Conservation (phyloP, 148 eudicot species). For the Cornus florida region DNA sequence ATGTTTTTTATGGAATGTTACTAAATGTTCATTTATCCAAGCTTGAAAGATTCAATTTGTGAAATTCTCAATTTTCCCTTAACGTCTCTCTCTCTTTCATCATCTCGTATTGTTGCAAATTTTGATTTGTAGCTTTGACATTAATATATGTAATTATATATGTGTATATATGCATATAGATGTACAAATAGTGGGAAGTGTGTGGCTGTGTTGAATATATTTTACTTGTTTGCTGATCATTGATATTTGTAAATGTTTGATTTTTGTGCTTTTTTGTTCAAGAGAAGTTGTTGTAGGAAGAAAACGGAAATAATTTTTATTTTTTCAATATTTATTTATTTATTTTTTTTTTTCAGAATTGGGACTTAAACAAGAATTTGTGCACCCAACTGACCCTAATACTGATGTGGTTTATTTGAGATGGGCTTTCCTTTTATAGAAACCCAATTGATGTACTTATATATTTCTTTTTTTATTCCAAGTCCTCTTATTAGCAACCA, state of each 20-base stretch:
- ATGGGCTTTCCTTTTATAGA: not conserved
- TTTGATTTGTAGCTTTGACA: not conserved
- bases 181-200: not conserved
- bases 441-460: not conserved
- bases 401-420: not conserved
- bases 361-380: not conserved
- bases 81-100: not conserved
- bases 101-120: not conserved
- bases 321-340: too few species aligned
- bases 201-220: not conserved
- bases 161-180: not conserved
- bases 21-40: not conserved
- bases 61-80: not conserved
- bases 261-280: slow-evolving; percentile 2
- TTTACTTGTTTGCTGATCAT: not conserved
- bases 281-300: not conserved
- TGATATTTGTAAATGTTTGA: not conserved
- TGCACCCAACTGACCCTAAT: not conserved
- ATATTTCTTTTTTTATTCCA: not conserved
- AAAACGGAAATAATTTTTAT: not conserved
- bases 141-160: too few species aligned
- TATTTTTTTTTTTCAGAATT: too few species aligned
- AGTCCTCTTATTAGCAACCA: not conserved
- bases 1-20: not conserved
- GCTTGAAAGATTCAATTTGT: not conserved